A percentile compares a stretch with the other conserved stretches of the same genome.
Evolutionary conservation across 1,139 yeast genomes (phyloP).

Genomic region (Saccharomycopsis phalli): DNA sequence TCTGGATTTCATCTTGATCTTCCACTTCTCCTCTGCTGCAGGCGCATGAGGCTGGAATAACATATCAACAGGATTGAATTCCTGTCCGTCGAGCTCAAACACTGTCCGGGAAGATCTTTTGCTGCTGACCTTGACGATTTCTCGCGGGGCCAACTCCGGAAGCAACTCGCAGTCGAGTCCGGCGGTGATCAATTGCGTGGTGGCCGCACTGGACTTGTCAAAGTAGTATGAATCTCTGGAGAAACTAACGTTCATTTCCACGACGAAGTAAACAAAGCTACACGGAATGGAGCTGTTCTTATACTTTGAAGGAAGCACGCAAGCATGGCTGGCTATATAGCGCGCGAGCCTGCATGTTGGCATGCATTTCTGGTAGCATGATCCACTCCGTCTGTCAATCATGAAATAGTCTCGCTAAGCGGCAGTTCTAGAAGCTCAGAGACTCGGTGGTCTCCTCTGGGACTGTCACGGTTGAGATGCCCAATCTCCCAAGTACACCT

Average conservation of each 20-base stretch:
- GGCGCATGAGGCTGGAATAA: conserved; percentile 11
- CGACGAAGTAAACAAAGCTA: no score
- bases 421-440: no score
- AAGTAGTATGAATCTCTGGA: conserved; percentile 5
- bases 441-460: no score
- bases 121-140: neutral
- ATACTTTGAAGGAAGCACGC: no score
- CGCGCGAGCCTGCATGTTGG: no score
- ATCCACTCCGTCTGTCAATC: no score
- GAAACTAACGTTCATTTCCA: conserved; percentile 5
- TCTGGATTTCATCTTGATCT: conserved; percentile 6
- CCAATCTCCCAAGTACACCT: no score
- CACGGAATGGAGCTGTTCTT: no score
- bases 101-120: conserved; percentile 1
- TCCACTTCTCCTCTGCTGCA: conserved; percentile 14
- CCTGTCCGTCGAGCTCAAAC: conserved; percentile 17
- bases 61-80: conserved; percentile 18
- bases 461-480: no score
- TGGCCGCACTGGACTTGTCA: neutral
- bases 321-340: no score
- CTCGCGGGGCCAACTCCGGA: conserved; percentile 8
- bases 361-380: no score
- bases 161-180: conserved; percentile 5
- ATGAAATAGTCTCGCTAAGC: no score
- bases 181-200: conserved; percentile 1